phyloP scores from a whole-genome alignment of 1,284 basidiomycete genomes.

The Golubevia pallescens region DNA sequence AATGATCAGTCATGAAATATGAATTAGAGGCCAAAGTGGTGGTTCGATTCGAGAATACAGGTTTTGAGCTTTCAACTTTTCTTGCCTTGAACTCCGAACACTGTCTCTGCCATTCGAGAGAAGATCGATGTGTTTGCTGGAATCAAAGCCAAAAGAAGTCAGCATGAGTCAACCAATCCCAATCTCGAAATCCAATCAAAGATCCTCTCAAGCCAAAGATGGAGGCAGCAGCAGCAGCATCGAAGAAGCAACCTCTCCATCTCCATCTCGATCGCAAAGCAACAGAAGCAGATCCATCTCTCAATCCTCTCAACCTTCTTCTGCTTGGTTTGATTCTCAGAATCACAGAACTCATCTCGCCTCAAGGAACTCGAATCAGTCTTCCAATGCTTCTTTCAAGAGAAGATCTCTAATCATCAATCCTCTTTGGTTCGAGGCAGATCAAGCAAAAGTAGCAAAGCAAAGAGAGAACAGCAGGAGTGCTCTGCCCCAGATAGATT shows the following conservation, averaged over 20 bases:
- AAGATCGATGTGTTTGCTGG: too few relatives aligned
- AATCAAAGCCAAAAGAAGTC: background rate
- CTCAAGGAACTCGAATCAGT: background rate
- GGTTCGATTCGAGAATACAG: too few relatives aligned
- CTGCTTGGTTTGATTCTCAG: background rate
- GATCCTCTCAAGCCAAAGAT: background rate
- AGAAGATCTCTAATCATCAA: background rate
- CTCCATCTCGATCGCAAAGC: background rate
- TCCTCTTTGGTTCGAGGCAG: too few relatives aligned
- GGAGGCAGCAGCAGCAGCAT: too few relatives aligned
- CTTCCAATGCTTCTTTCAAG: background rate
- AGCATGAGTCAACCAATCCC: background rate
- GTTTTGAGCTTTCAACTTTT: too few relatives aligned
- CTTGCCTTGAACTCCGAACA: too few relatives aligned
- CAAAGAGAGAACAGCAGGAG: too few relatives aligned
- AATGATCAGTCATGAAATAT: too few relatives aligned
- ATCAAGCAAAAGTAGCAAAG: too few relatives aligned
- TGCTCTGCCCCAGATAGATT: too few relatives aligned
- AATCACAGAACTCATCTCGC: background rate
- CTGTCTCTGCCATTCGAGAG: too few relatives aligned
- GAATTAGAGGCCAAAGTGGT: too few relatives aligned
- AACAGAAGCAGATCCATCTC: background rate
- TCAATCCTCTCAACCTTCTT: background rate
- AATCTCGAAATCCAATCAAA: background rate
- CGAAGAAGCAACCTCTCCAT: background rate